Base-by-base conservation (phyloP, 2,329 filamentous ascomycete genomes). In the Trichoderma sp. region DNA sequence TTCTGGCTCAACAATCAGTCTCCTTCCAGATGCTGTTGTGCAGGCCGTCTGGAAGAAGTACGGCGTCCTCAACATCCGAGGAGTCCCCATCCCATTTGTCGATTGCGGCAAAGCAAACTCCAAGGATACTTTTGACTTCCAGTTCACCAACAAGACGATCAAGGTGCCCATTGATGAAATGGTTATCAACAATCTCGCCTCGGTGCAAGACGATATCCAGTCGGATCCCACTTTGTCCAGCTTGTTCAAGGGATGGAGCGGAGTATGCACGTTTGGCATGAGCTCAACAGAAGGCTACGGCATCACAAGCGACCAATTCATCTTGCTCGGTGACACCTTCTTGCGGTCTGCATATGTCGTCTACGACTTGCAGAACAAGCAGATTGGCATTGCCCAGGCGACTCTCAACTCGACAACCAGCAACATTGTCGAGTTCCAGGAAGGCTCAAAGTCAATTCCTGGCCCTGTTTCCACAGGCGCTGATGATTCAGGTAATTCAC, bases 1-100 rank as follows among this genome's bases (percentile, higher is more conserved):
- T 81, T 93, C 91, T 0, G 92, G 92, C 56, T 91, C 90, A 47
- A 93, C 90, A 18, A 84, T 93, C 74, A 90, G 86, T 77, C 92
- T 92, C 75, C 82, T 95, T 1, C 92, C 92, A 0, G 84, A 88
- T 70, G 83, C 86, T 68, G 81, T 93, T 34, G 87, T 87, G 14
- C 73, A 81, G 30, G 77, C 83, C 70, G 80, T 90, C 30, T 87
- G 85, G 83, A 77, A 80, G 3, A 84, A 86, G 71, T 85, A 86
- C n/a, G 86, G 85, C 58, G 86, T 87, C n/a, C 73, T 82, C n/a
- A 84, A 82, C 75, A 77, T 83, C 21, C 26, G 70, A 0, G 75
- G 79, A 0, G 57, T 83, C 51, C 85, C 85, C 47, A 85, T 86
- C 0, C 84, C 86, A 34, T 80, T 88, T 24, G 77, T 90, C 24